Percentiles rank a stretch among this genome's conserved stretches.
These are phyloP conservation scores for Malus sylvestris DNA, from an alignment of 306 rosid species.

Conservation along the genomic window DNA sequence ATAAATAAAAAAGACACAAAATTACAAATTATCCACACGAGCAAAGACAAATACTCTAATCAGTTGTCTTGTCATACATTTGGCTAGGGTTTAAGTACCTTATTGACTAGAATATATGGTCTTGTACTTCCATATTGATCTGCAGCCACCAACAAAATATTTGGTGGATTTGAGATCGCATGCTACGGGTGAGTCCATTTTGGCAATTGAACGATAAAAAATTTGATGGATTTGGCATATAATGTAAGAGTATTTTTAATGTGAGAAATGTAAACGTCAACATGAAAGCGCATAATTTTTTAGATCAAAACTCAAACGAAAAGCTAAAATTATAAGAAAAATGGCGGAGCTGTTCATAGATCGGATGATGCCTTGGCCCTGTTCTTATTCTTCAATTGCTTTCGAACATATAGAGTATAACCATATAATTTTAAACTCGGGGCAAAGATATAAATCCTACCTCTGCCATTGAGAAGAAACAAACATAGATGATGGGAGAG, in stretches of 20 bases:
- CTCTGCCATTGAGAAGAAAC: not conserved
- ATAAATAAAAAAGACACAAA: not conserved
- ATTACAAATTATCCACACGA: not conserved
- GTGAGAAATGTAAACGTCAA: not conserved
- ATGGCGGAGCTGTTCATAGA: not conserved
- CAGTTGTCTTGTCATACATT: not conserved
- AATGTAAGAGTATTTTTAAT: not conserved
- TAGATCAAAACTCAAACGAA: not conserved
- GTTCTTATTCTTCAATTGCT: not conserved
- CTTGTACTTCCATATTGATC: not conserved
- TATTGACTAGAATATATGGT: not conserved
- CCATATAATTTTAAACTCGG: not conserved
- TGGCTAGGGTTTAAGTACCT: not conserved
- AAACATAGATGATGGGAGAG: not conserved
- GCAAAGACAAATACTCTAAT: not conserved
- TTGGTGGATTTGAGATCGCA: not conserved
- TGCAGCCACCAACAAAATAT: conserved; percentile 1
- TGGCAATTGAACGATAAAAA: not conserved
- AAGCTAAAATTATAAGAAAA: no score
- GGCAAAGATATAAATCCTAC: not conserved
- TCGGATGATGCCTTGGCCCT: not conserved
- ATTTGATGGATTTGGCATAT: not conserved
- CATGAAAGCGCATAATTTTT: not conserved
- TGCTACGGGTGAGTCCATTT: not conserved
- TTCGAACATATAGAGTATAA: not conserved